Evolutionary conservation across 495 filamentous ascomycete genomes (phyloP).

Genomic region (Penicillium crystallinum): DNA sequence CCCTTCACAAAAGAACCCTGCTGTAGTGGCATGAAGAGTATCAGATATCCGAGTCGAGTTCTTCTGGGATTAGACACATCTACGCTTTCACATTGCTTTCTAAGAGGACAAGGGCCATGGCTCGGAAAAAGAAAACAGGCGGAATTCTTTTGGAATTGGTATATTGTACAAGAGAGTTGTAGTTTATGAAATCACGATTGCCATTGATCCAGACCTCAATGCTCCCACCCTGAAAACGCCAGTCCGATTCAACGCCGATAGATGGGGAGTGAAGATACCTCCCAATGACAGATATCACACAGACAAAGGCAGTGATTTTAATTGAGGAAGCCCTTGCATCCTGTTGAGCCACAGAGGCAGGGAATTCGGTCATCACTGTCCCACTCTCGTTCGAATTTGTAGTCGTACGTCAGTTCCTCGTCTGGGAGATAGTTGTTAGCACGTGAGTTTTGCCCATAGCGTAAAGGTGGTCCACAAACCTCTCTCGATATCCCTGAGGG

Average conservation of each 20-base stretch:
- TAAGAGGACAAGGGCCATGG: background rate
- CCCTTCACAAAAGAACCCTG: background rate
- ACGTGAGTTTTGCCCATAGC: background rate
- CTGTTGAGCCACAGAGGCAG: conserved; percentile 89
- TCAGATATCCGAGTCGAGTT: background rate
- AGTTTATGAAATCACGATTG: conserved; percentile 19
- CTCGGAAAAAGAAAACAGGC: background rate
- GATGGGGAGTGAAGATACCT: background rate
- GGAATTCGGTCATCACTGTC: conserved; percentile 92
- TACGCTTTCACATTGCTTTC: background rate
- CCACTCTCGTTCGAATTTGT: conserved; percentile 98
- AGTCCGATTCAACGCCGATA: conserved; percentile 18
- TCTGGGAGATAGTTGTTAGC: conserved; percentile 55
- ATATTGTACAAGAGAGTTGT: conserved; percentile 26
- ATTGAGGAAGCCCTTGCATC: conserved; percentile 98
- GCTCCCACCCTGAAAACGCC: conserved; percentile 15
- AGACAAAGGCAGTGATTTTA: conserved; percentile 45
- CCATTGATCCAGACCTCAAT: conserved; percentile 17
- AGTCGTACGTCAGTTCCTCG: conserved; percentile 98
- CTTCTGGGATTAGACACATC: background rate
- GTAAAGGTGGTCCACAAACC: conserved; percentile 55
- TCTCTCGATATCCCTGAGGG: conserved; percentile 85
- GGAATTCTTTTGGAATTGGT: conserved; percentile 16
- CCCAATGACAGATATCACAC: conserved; percentile 2
- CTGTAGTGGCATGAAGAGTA: background rate